Base-by-base conservation (phyloP, 345 rosid species). In the Anastatica hierochuntica region DNA sequence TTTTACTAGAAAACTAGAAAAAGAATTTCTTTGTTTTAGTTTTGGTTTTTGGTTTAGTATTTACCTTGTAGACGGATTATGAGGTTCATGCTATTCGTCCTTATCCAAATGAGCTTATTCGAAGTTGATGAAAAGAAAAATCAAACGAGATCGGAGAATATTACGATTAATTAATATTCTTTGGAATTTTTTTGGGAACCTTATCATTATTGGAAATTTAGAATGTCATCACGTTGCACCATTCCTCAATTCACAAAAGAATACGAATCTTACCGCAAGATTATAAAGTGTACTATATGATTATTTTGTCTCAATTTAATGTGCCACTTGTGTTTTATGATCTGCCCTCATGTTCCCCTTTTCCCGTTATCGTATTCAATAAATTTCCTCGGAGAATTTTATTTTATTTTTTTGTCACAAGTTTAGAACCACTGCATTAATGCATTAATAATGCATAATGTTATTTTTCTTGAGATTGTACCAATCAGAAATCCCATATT, bases 141-240 rank as follows among this genome's bases (percentile, higher is more conserved):
- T n/a, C 10, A 42, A 43, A 43, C 17, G 8, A 11, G 12, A 42
- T 23, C 6, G 30, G 9, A 30, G 43, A 51, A 51, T 54, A 47
- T 33, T 50, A 36, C 19, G 20, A 35, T 7, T 42, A 27, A 31
- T 23, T 24, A 14, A 42, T 29, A 43, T 27, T 50, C 53, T 34
- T 51, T 26, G n/a, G n/a, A n/a, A n/a, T n/a, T n/a, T n/a, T n/a
- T n/a, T n/a, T n/a, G n/a, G n/a, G n/a, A n/a, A n/a, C n/a, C n/a
- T n/a, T n/a, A n/a, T 11, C 35, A 57, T 50, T 49, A 36, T 45
- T 49, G 59, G 46, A 43, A 24, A 36, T 57, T 35, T 1, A 66
- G 45, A 56, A 56, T 64, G 58, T 30, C 65, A 58, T 51, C 59
- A 58, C 65, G 54, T 52, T 66, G 54, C 12, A 49, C 47, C 27